Conservation (phyloP, 1,284 basidiomycete species). For the Malassezia vespertilionis region DNA sequence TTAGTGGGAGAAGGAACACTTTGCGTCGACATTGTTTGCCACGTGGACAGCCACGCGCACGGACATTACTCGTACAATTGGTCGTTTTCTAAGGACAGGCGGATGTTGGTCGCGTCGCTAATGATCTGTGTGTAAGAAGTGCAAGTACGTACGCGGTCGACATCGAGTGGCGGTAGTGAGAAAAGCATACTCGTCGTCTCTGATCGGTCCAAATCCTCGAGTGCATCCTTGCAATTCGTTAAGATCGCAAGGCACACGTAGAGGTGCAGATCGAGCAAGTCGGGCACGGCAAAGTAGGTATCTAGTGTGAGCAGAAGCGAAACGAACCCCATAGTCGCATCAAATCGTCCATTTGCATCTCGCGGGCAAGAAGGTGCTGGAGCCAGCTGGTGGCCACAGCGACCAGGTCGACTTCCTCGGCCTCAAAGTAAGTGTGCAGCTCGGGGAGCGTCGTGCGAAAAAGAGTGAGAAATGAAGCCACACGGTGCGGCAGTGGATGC, state of each 20-base stretch:
- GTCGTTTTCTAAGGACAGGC: constrained; percentile 33
- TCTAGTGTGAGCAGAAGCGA: constrained; percentile 15
- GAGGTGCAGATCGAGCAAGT: constrained; percentile 44
- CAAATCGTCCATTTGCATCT: constrained; percentile 42
- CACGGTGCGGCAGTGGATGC: constrained; percentile 32
- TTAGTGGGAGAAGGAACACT: too few species aligned
- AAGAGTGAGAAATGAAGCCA: constrained; percentile 45
- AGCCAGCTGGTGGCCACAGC: constrained; percentile 44
- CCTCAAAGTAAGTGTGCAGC: constrained; percentile 47
- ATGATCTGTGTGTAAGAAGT: constrained; percentile 24
- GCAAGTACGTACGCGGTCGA: constrained; percentile 32
- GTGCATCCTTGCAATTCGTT: constrained; percentile 45
- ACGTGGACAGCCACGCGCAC: constrained; percentile 1
- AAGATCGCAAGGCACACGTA: constrained; percentile 48
- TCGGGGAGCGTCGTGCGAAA: constrained; percentile 45
- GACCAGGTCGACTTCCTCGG: constrained; percentile 45
- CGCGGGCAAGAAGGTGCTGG: constrained; percentile 39
- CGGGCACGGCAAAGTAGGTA: constrained; percentile 44
- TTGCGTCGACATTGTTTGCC: too few species aligned
- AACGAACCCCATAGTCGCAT: constrained; percentile 42
- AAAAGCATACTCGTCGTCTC: constrained; percentile 46
- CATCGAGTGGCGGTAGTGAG: constrained; percentile 40
- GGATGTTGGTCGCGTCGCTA: constrained; percentile 45
- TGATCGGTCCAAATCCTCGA: constrained; percentile 46
- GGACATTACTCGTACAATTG: constrained; percentile 9